phyloP scores from a whole-genome alignment of 306 rosid species.

The Prosopis cineraria region DNA sequence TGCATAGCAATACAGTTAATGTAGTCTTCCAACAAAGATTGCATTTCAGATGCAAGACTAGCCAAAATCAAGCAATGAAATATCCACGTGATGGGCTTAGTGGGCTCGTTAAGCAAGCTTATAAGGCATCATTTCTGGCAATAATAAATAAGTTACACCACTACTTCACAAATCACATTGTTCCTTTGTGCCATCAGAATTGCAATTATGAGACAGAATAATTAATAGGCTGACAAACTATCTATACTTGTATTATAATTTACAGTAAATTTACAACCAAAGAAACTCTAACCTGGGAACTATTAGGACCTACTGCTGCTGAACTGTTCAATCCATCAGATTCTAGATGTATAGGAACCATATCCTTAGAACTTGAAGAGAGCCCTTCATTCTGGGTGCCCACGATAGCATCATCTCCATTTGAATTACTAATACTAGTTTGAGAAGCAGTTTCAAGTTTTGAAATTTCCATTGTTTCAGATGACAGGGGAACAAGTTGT shows the following conservation, averaged over 20 bases:
- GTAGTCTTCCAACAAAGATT: slow-evolving; percentile 26
- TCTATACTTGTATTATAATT: slow-evolving; percentile 19
- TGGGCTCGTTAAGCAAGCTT: not conserved
- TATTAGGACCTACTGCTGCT: slow-evolving; percentile 38
- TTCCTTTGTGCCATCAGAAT: slow-evolving; percentile 34
- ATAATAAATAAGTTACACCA: not conserved
- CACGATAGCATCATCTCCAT: slow-evolving; percentile 33
- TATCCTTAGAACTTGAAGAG: slow-evolving; percentile 34
- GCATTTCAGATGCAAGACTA: slow-evolving; percentile 21
- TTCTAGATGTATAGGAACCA: slow-evolving; percentile 32
- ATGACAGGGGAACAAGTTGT: slow-evolving; percentile 38
- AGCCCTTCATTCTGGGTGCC: slow-evolving; percentile 30
- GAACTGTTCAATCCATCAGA: slow-evolving; percentile 43
- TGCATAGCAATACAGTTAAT: slow-evolving; percentile 40
- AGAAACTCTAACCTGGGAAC: slow-evolving; percentile 47
- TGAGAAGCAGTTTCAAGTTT: slow-evolving; percentile 38
- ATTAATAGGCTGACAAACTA: slow-evolving; percentile 28
- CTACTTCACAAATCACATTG: not conserved
- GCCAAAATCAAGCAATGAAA: slow-evolving; percentile 32
- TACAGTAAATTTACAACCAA: slow-evolving; percentile 1
- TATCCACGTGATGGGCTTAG: slow-evolving; percentile 10
- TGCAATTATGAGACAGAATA: slow-evolving; percentile 36
- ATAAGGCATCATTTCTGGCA: not conserved
- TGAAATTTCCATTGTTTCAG: slow-evolving; percentile 39
- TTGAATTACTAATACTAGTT: slow-evolving; percentile 39